Base-by-base conservation (phyloP, 495 filamentous ascomycete genomes). In the Annulohypoxylon nitens region DNA sequence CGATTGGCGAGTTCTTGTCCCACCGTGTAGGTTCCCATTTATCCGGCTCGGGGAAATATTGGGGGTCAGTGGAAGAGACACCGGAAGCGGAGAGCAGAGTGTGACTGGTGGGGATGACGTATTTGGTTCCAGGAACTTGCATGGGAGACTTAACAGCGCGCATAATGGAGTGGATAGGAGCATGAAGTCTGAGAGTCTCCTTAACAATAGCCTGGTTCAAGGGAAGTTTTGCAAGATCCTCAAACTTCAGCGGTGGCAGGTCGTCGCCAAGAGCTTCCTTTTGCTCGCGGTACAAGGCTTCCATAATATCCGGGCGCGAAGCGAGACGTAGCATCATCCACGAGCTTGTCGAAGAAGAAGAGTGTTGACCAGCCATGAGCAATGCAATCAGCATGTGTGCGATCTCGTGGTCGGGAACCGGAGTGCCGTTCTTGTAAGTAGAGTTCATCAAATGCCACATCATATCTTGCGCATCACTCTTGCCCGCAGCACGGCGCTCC, bases 351-450 rank as follows among this genome's bases (percentile, higher is more conserved):
- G 92, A 91, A 45, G 93, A 93, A 2, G 92, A 94, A 1, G 92
- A 94, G 84, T 97, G 93, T 77, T 97, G 93, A 64, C 93, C 93
- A 34, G 92, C 93, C 93, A 97, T 95, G 8, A 97, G 84, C 25
- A 97, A 87, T 0, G 93, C 92, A 77, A 97, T 97, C 91, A 97
- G 94, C 88, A 97, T 94, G 78, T 95, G 93, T 6, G 93, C 93
- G 41, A 95, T 88, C 73, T 97, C 93, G 69, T 90, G 86, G 78
- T 97, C 93, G 10, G 93, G 90, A 6, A 95, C 84, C 5, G 81
- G 79, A 30, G 81, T 84, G 62, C 91, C 92, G 74, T 92, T 85
- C 81, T 93, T 93, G 87, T 97, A 97, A 2, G 81, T 83, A 65
- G 90, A 89, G 76, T 86, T 84, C 92, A 97, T 95, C 54, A 97